Base-by-base conservation (phyloP, 352 stramenopile genomes). In the Phytophthora fragariaefolia region DNA sequence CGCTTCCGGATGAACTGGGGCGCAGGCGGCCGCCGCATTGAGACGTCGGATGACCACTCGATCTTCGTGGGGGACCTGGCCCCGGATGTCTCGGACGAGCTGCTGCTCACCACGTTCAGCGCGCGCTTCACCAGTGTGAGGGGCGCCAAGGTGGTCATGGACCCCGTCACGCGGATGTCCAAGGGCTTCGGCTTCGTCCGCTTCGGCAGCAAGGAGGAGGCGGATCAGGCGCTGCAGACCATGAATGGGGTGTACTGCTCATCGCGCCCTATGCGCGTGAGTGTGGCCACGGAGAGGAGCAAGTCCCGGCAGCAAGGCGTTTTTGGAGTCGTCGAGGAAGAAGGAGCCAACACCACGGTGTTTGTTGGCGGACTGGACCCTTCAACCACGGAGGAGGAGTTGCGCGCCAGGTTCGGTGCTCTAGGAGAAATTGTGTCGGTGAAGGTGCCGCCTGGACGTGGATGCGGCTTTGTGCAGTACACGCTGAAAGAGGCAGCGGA, bases 1-100 rank as follows among this genome's bases (percentile, higher is more conserved):
- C 89, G 90, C 18, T 97, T 97, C 73, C 88, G 92, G 32, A 93
- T 98, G 71, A 98, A 98, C 71, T 98, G 92, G 92, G 92, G 91
- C 32, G 87, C 87, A 34, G 90, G 91, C 20, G 91, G 90, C 1
- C 87, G 88, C 23, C 87, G 91, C 20, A 93, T 96, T 57, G 90
- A 97, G 65, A 83, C 85, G 30, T 69, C 73, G 5, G 82, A 94
- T 50, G 83, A 98, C 56, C 91, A 94, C 62, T 97, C 92, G 46
- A 90, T 98, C 43, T 98, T 98, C 58, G 92, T 98, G 17, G 92
- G 92, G 8, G 92, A 98, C 67, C 69, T 98, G 38, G 84, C 89
- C n/a, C 83, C 89, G 0, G 91, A 97, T 38, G 91, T 97, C n/a
- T 93, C 77, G 3, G 91, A 97, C 52, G 84, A 95, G 13, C 54